These are phyloP conservation scores for Lasiosphaeria miniovina DNA, from an alignment of 495 filamentous ascomycete species.

Conservation along the genomic window DNA sequence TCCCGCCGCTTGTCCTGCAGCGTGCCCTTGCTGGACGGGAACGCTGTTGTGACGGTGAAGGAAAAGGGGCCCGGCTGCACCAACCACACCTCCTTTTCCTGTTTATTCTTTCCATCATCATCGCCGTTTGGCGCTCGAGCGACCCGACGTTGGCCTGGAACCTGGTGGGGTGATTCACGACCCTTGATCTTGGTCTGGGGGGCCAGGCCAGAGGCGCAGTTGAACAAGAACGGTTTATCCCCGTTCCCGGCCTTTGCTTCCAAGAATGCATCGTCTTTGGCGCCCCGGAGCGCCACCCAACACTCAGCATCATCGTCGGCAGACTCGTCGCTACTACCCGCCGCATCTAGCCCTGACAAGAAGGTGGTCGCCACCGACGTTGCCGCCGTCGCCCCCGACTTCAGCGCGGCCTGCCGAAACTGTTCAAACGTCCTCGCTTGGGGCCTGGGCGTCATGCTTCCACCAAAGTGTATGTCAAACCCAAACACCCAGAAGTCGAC, in stretches of 20 bases:
- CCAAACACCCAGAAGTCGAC: slow-evolving; percentile 45
- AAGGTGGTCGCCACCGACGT: not conserved
- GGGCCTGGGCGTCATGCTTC: not conserved
- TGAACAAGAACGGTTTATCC: not conserved
- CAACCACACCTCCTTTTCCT: no score
- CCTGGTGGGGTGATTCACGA: not conserved
- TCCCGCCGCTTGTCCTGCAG: no score
- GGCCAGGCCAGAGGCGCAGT: not conserved
- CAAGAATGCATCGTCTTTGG: no score
- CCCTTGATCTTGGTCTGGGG: not conserved
- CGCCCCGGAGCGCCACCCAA: not conserved
- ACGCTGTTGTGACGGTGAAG: no score
- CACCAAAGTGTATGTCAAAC: slow-evolving; percentile 45
- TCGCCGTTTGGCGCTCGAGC: not conserved
- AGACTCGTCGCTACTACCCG: no score
- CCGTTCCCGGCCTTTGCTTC: not conserved
- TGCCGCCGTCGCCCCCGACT: not conserved
- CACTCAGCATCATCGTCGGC: no score
- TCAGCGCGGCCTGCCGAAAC: not conserved
- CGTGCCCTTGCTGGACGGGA: no score
- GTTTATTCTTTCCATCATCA: no score
- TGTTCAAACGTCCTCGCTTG: not conserved
- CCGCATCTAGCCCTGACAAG: no score
- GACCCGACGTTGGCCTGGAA: not conserved
- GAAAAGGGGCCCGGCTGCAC: no score